Base-by-base conservation (phyloP, 495 filamentous ascomycete genomes). In the Aspergillus ostianus region DNA sequence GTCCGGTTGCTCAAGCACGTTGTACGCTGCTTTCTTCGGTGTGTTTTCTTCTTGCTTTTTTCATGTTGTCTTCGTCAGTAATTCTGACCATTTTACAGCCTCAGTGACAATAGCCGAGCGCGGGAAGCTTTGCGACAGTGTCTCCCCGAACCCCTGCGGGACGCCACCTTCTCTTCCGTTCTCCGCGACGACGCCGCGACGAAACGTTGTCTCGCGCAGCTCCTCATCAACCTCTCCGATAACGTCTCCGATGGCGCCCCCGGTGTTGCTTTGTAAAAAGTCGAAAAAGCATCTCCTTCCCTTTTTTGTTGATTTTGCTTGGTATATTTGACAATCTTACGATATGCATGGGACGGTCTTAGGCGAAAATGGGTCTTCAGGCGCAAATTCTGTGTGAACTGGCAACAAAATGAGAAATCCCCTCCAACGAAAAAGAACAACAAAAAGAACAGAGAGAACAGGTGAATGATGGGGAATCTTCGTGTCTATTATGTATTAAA, bases 121-220 rank as follows among this genome's bases (percentile, higher is more conserved):
- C 89, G 94, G 17, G 94, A 99, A 72, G 94, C 94, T 20, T 84
- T 99, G 32, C 86, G 94, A 7, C 94, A 99, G 75, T 99, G 95
- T 69, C 89, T 99, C 36, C 94, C 94, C 6, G 93, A 98, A 67
- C 95, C 94, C 10, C 85, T 99, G 52, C 91, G 95, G 29, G 94
- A 99, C 69, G 91, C 92, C 26, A 99, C 94, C 9, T 99, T 99
- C 76, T 94, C 91, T 29, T 91, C 92, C 0, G 93, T 99, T 32
- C 86, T 99, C 44, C 91, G 94, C 55, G 94, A 98, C 67, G 94
- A 99, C 64, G 95, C 94, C 9, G 94, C 95, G 6, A 99, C 95
- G 4, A 99, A 99, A 77, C 91, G 94, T 56, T 99, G 94, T 71
- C 86, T 99, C 30, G 91, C 93, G 8, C 94, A 98, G 75, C 87